Evolutionary conservation across 1,284 basidiomycete species (phyloP).

Genomic region (Sutorius eximius): DNA sequence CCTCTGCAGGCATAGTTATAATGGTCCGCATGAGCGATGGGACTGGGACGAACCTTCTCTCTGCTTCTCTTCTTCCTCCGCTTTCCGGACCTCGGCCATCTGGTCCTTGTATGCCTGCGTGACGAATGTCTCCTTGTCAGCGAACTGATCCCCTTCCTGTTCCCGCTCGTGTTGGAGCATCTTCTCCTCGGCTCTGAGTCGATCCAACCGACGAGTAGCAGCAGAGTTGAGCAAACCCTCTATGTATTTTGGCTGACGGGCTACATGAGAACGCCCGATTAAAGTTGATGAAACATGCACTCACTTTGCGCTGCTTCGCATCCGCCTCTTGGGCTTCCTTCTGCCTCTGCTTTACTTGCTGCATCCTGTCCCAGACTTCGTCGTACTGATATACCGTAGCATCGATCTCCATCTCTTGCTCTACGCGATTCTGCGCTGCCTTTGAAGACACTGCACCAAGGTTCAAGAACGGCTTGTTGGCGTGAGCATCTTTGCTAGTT

Average conservation of each 20-base stretch:
- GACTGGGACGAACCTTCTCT: constrained; percentile 71
- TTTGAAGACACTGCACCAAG: constrained; percentile 61
- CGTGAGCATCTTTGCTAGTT: constrained; percentile 38
- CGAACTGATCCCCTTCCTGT: constrained; percentile 91
- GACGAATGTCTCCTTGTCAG: constrained; percentile 94
- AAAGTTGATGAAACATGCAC: constrained; percentile 18
- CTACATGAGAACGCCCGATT: constrained; percentile 14
- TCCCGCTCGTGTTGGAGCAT: constrained; percentile 94
- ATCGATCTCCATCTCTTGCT: constrained; percentile 80
- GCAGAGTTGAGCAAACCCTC: constrained; percentile 80
- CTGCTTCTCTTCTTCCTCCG: constrained; percentile 88
- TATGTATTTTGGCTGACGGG: constrained; percentile 88
- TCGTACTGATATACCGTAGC: constrained; percentile 93
- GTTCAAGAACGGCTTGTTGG: constrained; percentile 56
- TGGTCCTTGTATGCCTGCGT: constrained; percentile 98
- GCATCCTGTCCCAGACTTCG: constrained; percentile 95
- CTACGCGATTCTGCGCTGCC: constrained; percentile 62
- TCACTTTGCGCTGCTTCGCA: constrained; percentile 71
- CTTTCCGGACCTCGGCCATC: constrained; percentile 86
- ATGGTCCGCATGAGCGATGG: neutral
- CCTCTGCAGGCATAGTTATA: constrained; percentile 40
- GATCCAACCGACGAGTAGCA: constrained; percentile 83
- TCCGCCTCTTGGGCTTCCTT: constrained; percentile 76
- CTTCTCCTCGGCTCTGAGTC: constrained; percentile 96
- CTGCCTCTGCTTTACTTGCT: constrained; percentile 75